Evolutionary conservation across 78 protist species (phyloP), one percentile per base, ranked within the genome.

Genomic region (Tieghemostelium lacteum): DNA sequence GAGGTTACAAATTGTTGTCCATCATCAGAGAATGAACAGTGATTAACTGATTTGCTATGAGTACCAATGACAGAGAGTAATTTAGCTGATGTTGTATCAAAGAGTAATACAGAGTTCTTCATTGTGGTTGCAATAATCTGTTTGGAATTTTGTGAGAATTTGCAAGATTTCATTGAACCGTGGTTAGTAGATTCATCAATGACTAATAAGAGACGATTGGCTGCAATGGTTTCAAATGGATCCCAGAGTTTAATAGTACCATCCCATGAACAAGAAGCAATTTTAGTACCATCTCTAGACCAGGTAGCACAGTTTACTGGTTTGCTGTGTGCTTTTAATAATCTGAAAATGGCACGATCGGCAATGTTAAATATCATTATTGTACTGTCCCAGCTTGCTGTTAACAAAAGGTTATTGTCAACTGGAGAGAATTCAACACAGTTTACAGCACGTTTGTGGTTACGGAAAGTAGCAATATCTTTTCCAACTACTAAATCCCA

Each of bases 201-300:
- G 12, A 45, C 62, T 22, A 45, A 26, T n/a, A 40, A 19, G 6
- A 67, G 24, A 57, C 88, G 62, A 16, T 69, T 0, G 1, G 71
- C 64, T 1, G 72, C 85, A 1, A 72, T 19, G 17, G 83, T 0
- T 2, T 42, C 86, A 5, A 36, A 55, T 49, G 88, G 76, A 24
- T 85, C 49, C 95, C 95, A 93, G 42, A 93, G 24, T 31, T 61
- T 52, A 42, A 88, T 54, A 19, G 88, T 80, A 26, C 94, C 89
- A 75, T 93, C 95, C 92, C 87, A 76, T 16, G 85, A 45, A n/a
- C 88, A 80, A 1, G 94, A 49, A 0, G 73, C 95, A 37, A 93
- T 24, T 16, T 45, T n/a, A 54, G 52, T 29, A 22, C 93, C 95
- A 24, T 67, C 76, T n/a, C 45, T 40, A 3, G 80, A 58, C 91